Conservation (phyloP, 1,284 basidiomycete genomes). For the Puccinia triticina region DNA sequence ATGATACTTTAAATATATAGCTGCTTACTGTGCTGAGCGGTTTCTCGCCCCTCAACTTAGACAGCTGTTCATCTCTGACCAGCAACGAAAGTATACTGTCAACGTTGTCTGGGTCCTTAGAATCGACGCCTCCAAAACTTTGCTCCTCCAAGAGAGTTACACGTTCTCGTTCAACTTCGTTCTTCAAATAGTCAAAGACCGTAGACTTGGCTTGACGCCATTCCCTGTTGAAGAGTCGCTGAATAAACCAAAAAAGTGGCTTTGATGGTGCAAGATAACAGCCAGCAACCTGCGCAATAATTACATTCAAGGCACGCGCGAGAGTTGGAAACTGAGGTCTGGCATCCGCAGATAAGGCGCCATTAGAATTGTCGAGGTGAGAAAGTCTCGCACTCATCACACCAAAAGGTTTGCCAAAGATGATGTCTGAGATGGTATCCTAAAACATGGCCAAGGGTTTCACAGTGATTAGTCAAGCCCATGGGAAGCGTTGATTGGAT, state of each 20-base stretch:
- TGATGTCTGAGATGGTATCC: constrained; percentile 50
- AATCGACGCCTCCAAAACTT: constrained; percentile 6
- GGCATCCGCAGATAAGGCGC: constrained; percentile 29
- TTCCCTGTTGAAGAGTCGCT: constrained; percentile 23
- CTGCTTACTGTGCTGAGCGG: constrained; percentile 27
- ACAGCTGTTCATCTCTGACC: constrained; percentile 25
- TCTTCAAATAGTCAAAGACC: constrained; percentile 15
- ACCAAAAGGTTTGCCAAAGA: constrained; percentile 42
- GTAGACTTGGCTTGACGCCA: constrained; percentile 24
- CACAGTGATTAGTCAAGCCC: neutral
- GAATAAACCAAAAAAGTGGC: constrained; percentile 39
- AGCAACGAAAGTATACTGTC: constrained; percentile 30
- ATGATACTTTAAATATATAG: neutral
- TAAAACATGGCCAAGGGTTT: neutral
- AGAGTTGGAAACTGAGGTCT: constrained; percentile 41
- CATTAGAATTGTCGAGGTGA: constrained; percentile 37
- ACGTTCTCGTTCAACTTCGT: constrained; percentile 8
- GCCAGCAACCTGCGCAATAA: constrained; percentile 28
- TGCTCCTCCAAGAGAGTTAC: constrained; percentile 1
- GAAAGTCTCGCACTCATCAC: constrained; percentile 28
- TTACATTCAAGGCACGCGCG: constrained; percentile 39
- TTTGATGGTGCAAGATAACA: constrained; percentile 40
- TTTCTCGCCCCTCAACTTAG: constrained; percentile 9
- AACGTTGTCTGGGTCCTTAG: constrained; percentile 32
- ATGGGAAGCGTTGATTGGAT: neutral